phyloP scores from a whole-genome alignment of 73 alveolate species.

The Paramecium bursaria region DNA sequence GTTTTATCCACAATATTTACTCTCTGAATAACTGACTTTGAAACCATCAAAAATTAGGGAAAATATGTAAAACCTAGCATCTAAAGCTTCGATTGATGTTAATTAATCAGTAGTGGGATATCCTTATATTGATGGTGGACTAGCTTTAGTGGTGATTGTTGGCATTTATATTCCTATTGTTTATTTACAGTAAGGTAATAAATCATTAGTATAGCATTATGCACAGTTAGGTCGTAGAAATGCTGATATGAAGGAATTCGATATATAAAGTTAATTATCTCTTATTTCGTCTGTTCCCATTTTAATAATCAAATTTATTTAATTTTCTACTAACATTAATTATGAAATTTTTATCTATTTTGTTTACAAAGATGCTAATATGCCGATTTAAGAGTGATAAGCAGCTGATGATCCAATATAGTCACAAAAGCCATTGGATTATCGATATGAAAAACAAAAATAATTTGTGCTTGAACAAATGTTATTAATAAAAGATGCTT shows the following conservation, averaged over 20 bases:
- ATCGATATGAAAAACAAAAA: slow-evolving; percentile 4
- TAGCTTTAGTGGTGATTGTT: slow-evolving; percentile 1
- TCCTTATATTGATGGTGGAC: slow-evolving; percentile 16
- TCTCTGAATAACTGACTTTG: slow-evolving; percentile 26
- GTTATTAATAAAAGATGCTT: slow-evolving; percentile 34
- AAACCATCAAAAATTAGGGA: slow-evolving; percentile 42
- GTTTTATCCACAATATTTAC: slow-evolving; percentile 17
- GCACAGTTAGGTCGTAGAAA: slow-evolving; percentile 18
- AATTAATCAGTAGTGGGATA: slow-evolving; percentile 3
- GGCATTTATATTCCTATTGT: slow-evolving; percentile 24
- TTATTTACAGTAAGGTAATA: background rate
- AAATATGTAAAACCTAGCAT: background rate
- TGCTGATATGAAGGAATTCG: slow-evolving; percentile 9
- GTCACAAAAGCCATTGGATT: background rate
- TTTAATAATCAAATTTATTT: background rate
- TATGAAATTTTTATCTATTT: background rate
- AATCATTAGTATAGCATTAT: slow-evolving; percentile 6
- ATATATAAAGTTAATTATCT: background rate
- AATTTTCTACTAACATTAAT: background rate
- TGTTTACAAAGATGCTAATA: background rate
- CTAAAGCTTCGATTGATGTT: slow-evolving; percentile 9
- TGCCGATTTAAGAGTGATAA: slow-evolving; percentile 20
- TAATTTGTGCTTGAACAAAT: slow-evolving; percentile 28
- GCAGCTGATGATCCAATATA: slow-evolving; percentile 16
- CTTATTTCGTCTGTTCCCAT: background rate